phyloP scores from a whole-genome alignment of 169 alveolate species.

The Eimeria tenella region DNA sequence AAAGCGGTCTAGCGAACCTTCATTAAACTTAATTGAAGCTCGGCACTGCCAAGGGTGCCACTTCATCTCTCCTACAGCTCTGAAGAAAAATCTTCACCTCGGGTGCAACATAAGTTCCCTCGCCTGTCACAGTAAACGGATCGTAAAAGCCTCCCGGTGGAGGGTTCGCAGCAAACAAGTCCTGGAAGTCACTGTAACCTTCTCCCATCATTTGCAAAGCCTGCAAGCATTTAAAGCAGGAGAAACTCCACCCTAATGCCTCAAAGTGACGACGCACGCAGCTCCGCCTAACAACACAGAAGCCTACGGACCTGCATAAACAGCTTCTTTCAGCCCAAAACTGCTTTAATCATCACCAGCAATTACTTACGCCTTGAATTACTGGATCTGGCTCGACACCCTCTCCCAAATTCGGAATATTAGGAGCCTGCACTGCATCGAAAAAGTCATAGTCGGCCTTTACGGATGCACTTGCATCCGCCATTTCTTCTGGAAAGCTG shows the following conservation, averaged over 20 bases:
- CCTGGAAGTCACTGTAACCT: slow-evolving; percentile 57
- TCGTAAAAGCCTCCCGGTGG: slow-evolving; percentile 78
- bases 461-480: slow-evolving; percentile 58
- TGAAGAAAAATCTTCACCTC: not conserved
- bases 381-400: slow-evolving; percentile 52
- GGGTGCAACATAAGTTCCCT: slow-evolving; percentile 46
- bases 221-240: not conserved
- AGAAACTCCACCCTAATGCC: not conserved
- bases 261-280: not conserved
- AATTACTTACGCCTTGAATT: slow-evolving; percentile 33
- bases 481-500: slow-evolving; percentile 70
- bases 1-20: no score
- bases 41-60: no score
- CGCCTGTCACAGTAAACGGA: slow-evolving; percentile 57
- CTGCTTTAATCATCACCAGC: not conserved
- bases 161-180: slow-evolving; percentile 51
- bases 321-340: not conserved
- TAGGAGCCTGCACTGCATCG: slow-evolving; percentile 42
- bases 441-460: slow-evolving; percentile 68
- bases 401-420: slow-evolving; percentile 20
- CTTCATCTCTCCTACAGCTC: not conserved
- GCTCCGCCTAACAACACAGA: not conserved
- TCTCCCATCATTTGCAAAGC: slow-evolving; percentile 73
- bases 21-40: no score
- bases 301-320: not conserved